Evolutionary conservation across 768 basidiomycete species (phyloP), one percentile per base, ranked within the genome.

Genomic region (Panaeolus cyanescens): DNA sequence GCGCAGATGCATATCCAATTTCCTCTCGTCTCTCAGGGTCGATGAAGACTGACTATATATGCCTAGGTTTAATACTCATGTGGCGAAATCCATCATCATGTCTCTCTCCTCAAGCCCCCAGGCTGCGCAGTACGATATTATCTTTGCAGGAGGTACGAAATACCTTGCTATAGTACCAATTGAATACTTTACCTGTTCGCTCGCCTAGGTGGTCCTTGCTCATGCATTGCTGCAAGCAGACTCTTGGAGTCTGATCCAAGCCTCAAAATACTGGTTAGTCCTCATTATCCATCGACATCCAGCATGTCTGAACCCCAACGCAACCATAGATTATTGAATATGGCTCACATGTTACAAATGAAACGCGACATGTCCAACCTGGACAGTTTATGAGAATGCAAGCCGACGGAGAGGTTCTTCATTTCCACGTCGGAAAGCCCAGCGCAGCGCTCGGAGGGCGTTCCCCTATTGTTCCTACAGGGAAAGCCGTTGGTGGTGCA

Each of bases 401-500:
- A 0, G 74, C 75, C 1, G 72, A 65, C 2, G 75, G 75, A 36
- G 77, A 75, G 28, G 81, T 82, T 0, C 73, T 88, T 58, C 79
- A 78, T 2, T 74, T 77, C 60, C 76, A 87, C 60, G 72, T 72
- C 22, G 76, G 79, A 5, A 81, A 80, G 63, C 72, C 75, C 0
- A 82, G 78, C 58, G 71, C 80, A 34, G 71, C 75, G 5, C 58
- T 78, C 30, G 77, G 68, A 5, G 83, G 80, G 4, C 85, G 88
- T 3, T 65, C 73, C 4, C 66, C 74, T 4, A 53, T 83, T 34
- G 76, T 86, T 4, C 76, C 79, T 0, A 67, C 74, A 28, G 87
- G 83, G 0, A 77, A 82, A 56, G 81, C 79, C 39, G 65, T 91
- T 5, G 88, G 89, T 3, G 89, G 88, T 5, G 88, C 87, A 0